Percentiles rank a stretch among this genome's conserved stretches.
These are phyloP conservation scores for Stylonectria norvegica DNA, from an alignment of 2,329 filamentous ascomycete species.

Conservation along the genomic window DNA sequence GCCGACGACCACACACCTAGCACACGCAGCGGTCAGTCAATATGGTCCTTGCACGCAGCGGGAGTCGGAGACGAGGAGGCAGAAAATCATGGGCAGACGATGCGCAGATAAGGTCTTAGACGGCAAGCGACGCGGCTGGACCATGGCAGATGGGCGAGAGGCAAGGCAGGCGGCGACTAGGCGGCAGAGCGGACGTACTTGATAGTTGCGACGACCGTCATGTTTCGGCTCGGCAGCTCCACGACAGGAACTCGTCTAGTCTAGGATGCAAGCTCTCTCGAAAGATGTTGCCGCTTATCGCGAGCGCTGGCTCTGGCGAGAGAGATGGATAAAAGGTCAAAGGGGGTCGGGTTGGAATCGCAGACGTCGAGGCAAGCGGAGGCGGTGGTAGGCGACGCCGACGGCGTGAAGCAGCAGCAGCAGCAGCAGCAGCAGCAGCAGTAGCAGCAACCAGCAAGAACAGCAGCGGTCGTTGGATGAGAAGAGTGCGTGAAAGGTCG, in stretches of 20 bases:
- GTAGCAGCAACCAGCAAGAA: background rate
- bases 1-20: conserved; percentile 95
- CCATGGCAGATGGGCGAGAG: conserved; percentile 4
- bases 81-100: conserved; percentile 9
- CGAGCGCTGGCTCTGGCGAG: conserved; percentile 17
- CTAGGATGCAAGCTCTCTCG: conserved; percentile 22
- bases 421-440: background rate
- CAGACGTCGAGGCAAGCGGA: background rate
- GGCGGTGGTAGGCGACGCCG: background rate
- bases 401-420: background rate
- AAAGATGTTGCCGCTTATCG: conserved; percentile 23
- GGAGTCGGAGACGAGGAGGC: background rate
- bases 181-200: conserved; percentile 46
- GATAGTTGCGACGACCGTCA: conserved; percentile 62
- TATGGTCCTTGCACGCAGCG: conserved; percentile 1
- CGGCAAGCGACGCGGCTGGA: conserved; percentile 1
- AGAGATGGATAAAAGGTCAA: conserved; percentile 1
- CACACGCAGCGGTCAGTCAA: conserved; percentile 21
- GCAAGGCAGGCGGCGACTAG: conserved; percentile 3
- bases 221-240: conserved; percentile 41
- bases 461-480: background rate
- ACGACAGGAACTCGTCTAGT: conserved; percentile 34
- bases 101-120: conserved; percentile 14
- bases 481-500: background rate
- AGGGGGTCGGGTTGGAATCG: background rate